phyloP scores from a whole-genome alignment of 805 yeast genomes.

The Candida krabiensis region DNA sequence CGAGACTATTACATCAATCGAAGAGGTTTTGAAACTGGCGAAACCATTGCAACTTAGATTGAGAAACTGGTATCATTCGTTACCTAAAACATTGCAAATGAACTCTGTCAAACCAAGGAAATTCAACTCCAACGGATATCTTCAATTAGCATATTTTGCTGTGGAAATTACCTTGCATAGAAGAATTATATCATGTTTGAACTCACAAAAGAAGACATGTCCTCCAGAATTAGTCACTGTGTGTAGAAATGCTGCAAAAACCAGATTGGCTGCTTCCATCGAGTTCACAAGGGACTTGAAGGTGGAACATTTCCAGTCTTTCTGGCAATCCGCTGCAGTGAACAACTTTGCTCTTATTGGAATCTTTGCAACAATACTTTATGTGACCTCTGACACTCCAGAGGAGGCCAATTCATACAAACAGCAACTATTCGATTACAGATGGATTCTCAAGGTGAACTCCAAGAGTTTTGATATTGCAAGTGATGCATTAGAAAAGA shows the following conservation, averaged over 20 bases:
- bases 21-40: slow-evolving; percentile 69
- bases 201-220: slow-evolving; percentile 31
- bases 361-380: slow-evolving; percentile 80
- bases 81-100: slow-evolving; percentile 67
- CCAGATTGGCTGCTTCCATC: slow-evolving; percentile 77
- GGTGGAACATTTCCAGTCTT: slow-evolving; percentile 81
- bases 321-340: slow-evolving; percentile 86
- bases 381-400: slow-evolving; percentile 58
- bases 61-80: slow-evolving; percentile 74
- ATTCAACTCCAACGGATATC: slow-evolving; percentile 71
- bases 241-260: slow-evolving; percentile 82
- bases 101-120: slow-evolving; percentile 56
- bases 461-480: slow-evolving; percentile 79
- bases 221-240: slow-evolving; percentile 59
- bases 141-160: slow-evolving; percentile 84
- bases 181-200: slow-evolving; percentile 61
- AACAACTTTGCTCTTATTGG: slow-evolving; percentile 82
- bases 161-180: slow-evolving; percentile 87
- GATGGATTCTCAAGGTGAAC: slow-evolving; percentile 73
- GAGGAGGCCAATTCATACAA: slow-evolving; percentile 67
- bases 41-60: slow-evolving; percentile 76
- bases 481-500: slow-evolving; percentile 65
- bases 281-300: slow-evolving; percentile 74
- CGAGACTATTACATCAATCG: slow-evolving; percentile 55
- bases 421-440: slow-evolving; percentile 70